These are phyloP conservation scores for Trifolium repens DNA, from an alignment of 306 rosid species.

Conservation along the genomic window DNA sequence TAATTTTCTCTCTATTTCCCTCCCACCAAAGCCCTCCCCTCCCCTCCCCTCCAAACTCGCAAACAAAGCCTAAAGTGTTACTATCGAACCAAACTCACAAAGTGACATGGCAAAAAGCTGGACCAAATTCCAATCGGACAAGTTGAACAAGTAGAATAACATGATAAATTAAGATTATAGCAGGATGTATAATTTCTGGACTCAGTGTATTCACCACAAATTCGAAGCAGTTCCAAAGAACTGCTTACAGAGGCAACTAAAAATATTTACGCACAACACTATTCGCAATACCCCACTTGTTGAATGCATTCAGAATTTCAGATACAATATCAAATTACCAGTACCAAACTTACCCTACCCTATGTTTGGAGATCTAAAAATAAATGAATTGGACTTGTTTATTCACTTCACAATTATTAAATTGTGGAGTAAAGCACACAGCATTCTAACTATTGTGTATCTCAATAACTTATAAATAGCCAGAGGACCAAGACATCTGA, in stretches of 20 bases:
- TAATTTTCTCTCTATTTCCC: no score
- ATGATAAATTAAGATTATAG: conserved; percentile 1
- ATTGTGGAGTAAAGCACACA: conserved; percentile 14
- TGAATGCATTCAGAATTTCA: conserved; percentile 3
- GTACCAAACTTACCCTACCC: not conserved
- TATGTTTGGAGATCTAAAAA: not conserved
- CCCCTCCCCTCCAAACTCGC: no score
- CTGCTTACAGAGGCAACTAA: not conserved
- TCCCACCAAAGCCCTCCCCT: no score
- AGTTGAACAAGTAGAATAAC: not conserved
- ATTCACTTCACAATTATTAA: not conserved
- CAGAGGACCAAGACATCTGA: conserved; percentile 17
- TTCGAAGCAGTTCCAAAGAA: not conserved
- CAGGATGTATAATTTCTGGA: not conserved
- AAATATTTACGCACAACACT: not conserved
- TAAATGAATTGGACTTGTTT: not conserved
- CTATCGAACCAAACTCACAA: conserved; percentile 6
- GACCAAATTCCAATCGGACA: not conserved
- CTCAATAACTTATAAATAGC: not conserved
- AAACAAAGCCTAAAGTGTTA: no score
- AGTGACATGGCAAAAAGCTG: not conserved
- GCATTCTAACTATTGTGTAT: conserved; percentile 16
- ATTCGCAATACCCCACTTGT: conserved; percentile 10
- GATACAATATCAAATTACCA: conserved; percentile 26
- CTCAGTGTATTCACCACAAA: not conserved